Base-by-base conservation (phyloP, 2,329 filamentous ascomycete species). In the Pseudogymnoascus sp. region DNA sequence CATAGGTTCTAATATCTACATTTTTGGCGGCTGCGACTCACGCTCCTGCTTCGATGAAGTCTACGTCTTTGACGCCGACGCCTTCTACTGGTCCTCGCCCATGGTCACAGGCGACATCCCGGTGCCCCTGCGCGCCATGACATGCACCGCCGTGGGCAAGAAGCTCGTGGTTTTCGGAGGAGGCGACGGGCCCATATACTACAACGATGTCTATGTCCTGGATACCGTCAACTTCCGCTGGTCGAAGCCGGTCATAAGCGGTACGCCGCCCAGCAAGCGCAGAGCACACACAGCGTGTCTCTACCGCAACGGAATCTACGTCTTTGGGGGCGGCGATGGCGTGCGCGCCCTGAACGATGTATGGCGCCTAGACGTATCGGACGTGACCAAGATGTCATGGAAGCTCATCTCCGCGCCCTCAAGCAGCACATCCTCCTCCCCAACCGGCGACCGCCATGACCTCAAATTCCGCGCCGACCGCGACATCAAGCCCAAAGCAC, bases 241-340 rank as follows among this genome's bases (percentile, higher is more conserved):
- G 85, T 82, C 81, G 42, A 83, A 81, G 65, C 86, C 87, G 44
- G 69, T 67, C 50, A 70, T 82, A 23, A 83, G 85, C 34, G 84
- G 86, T 66, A 78, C 77, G 63, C 72, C 79, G 23, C 87, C 87
- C 0, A 86, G 83, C 63, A 84, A 84, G 67, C 79, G 87, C 21
- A 78, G 87, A 60, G 87, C 87, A 3, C 87, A 89, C 72, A 89
- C 87, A 2, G 86, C 87, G n/a, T 89, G 87, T 68, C 75, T 89
- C 18, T 88, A 89, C 75, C 86, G 87, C 73, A 88, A 85, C 68
- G 86, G 87, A 28, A 84, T 89, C 67, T 89, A 89, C 71, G 78
- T 89, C n/a, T 89, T 89, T 71, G 87, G 87, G 31, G 87, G 87
- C 59, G 87, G 87, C 42, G 87, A 89, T 70, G 87, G 87, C 50